Conservation (phyloP, 805 yeast genomes). For the Nematodospora valgi region DNA sequence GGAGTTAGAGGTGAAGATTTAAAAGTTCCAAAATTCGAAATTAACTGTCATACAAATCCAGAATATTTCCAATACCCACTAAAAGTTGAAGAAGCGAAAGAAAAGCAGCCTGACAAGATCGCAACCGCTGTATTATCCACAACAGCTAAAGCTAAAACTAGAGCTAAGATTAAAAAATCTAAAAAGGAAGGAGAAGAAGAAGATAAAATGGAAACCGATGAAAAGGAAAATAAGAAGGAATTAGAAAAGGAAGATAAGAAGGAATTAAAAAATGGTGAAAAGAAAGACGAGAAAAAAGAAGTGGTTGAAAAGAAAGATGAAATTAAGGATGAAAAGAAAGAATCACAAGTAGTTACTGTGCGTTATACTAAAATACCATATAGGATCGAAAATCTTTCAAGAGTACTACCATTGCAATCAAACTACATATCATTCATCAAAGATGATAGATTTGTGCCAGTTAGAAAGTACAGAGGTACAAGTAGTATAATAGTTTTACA, state of each 20-base stretch:
- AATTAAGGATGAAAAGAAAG: slow-evolving; percentile 16
- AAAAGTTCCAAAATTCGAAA: slow-evolving; percentile 77
- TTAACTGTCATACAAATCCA: slow-evolving; percentile 78
- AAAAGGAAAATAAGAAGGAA: slow-evolving; percentile 10
- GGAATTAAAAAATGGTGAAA: slow-evolving; percentile 9
- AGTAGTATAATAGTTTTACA: slow-evolving; percentile 70
- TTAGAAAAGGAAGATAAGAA: slow-evolving; percentile 16
- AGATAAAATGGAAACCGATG: slow-evolving; percentile 43
- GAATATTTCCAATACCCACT: slow-evolving; percentile 88
- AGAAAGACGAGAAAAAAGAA: slow-evolving; percentile 12
- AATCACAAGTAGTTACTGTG: slow-evolving; percentile 34
- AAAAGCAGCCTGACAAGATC: slow-evolving; percentile 81
- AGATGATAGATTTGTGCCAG: slow-evolving; percentile 76
- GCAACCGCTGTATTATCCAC: slow-evolving; percentile 94
- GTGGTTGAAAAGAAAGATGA: slow-evolving; percentile 32
- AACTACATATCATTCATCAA: slow-evolving; percentile 75
- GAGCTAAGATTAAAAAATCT: slow-evolving; percentile 67
- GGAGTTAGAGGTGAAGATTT: slow-evolving; percentile 73
- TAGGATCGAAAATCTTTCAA: slow-evolving; percentile 71
- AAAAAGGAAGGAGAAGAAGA: slow-evolving; percentile 46
- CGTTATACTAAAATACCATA: slow-evolving; percentile 64
- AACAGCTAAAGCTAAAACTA: slow-evolving; percentile 88
- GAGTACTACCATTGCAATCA: slow-evolving; percentile 88
- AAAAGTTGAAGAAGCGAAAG: slow-evolving; percentile 72
- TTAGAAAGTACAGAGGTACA: slow-evolving; percentile 67